These are phyloP conservation scores for Dissophora ornata DNA, from an alignment of 192 early-diverging fungal species.

Conservation along the genomic window DNA sequence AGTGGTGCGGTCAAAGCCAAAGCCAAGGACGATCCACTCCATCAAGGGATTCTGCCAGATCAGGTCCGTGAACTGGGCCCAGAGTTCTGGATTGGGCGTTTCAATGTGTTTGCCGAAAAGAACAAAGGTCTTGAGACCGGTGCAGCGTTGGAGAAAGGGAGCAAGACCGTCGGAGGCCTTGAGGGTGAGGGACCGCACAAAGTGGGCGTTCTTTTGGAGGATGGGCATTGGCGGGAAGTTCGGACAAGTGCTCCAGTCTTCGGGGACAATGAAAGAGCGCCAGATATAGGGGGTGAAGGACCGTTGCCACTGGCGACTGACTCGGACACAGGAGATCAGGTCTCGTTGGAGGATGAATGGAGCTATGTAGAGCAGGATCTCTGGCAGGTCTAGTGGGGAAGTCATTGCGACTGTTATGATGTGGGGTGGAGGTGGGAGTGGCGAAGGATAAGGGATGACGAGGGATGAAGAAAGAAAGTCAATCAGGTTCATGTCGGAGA, in stretches of 20 bases:
- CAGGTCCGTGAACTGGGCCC: slow-evolving; percentile 21
- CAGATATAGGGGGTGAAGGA: slow-evolving; percentile 22
- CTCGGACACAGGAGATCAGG: slow-evolving; percentile 1
- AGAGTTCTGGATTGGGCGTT: slow-evolving; percentile 6
- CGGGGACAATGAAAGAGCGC: background rate
- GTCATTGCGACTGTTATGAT: slow-evolving; percentile 1
- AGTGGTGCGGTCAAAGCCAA: slow-evolving; percentile 17
- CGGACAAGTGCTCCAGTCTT: slow-evolving; percentile 2
- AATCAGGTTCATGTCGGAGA: background rate
- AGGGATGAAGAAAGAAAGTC: no score
- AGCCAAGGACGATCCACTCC: slow-evolving; percentile 38
- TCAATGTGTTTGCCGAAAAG: slow-evolving; percentile 8
- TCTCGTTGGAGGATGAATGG: slow-evolving; percentile 6
- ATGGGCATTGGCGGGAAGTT: background rate
- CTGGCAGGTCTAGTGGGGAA: slow-evolving; percentile 19
- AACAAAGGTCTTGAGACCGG: slow-evolving; percentile 15
- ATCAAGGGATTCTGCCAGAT: slow-evolving; percentile 20
- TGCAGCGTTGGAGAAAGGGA: slow-evolving; percentile 21
- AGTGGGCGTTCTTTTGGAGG: slow-evolving; percentile 28
- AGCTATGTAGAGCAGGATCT: slow-evolving; percentile 26
- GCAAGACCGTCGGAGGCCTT: slow-evolving; percentile 15
- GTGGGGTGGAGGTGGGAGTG: no score
- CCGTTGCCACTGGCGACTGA: slow-evolving; percentile 26
- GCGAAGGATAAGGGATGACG: background rate
- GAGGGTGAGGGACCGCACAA: slow-evolving; percentile 14